Conservation (phyloP, 1,284 basidiomycete species). For the Heterobasidion parviporum region DNA sequence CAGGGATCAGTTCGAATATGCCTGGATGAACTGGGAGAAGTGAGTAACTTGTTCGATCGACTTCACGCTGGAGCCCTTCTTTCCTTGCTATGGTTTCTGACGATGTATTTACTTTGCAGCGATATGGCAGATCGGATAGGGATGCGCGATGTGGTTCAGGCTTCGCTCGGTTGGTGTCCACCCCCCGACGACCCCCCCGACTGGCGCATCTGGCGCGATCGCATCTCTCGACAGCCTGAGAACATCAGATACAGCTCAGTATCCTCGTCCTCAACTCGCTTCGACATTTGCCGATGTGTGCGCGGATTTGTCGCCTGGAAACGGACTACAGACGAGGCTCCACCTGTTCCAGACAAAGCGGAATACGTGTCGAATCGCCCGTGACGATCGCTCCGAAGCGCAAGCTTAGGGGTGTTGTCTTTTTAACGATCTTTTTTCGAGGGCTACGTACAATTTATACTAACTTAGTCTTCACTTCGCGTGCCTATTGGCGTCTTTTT, state of each 20-base stretch:
- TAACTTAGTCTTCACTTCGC: background rate
- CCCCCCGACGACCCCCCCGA: slow-evolving; percentile 37
- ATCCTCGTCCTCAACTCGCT: background rate
- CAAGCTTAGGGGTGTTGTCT: too few relatives aligned
- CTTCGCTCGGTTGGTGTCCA: slow-evolving; percentile 44
- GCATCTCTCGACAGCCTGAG: slow-evolving; percentile 6
- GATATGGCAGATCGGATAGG: slow-evolving; percentile 70
- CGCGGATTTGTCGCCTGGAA: slow-evolving; percentile 35
- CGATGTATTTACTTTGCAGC: slow-evolving; percentile 24
- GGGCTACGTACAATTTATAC: background rate
- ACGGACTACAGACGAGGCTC: background rate
- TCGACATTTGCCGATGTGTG: slow-evolving; percentile 14
- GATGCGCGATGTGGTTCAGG: slow-evolving; percentile 40
- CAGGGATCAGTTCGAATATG: slow-evolving; percentile 54
- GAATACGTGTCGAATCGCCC: background rate
- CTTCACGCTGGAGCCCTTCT: background rate
- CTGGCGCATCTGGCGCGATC: slow-evolving; percentile 44
- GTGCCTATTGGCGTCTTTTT: background rate
- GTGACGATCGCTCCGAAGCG: too few relatives aligned
- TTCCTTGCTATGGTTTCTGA: slow-evolving; percentile 1
- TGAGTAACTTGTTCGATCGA: slow-evolving; percentile 16
- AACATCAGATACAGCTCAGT: slow-evolving; percentile 6
- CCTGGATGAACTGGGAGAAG: slow-evolving; percentile 66
- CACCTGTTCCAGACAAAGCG: background rate
- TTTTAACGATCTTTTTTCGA: too few relatives aligned